phyloP scores from a whole-genome alignment of 768 basidiomycete genomes.

The Myochromella boudieri region DNA sequence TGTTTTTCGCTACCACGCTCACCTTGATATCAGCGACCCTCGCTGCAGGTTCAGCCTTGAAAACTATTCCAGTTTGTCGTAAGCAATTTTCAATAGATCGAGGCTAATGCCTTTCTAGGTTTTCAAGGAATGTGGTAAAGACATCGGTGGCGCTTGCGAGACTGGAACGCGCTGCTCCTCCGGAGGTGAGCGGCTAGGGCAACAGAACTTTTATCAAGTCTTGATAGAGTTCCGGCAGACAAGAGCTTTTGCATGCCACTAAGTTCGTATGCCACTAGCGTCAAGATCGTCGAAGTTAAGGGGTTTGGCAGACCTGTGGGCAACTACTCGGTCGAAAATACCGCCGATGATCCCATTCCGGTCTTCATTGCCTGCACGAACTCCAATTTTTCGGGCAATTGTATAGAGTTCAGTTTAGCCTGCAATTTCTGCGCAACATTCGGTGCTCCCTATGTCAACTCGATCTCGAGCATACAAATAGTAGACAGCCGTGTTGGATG shows the following conservation, averaged over 20 bases:
- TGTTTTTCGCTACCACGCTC: neutral
- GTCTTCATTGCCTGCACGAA: neutral
- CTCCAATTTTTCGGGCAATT: neutral
- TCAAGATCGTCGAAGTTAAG: neutral
- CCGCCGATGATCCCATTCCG: neutral
- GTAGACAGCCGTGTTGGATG: neutral
- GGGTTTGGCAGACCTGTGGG: neutral
- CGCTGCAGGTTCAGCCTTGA: neutral
- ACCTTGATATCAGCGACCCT: neutral
- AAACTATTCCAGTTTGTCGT: neutral
- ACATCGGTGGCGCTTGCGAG: neutral
- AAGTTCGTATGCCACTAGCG: neutral
- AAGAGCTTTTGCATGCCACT: neutral
- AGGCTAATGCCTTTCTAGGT: too few relatives aligned
- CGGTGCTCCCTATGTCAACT: neutral
- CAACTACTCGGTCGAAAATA: neutral
- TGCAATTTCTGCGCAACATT: neutral
- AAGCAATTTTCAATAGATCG: too few relatives aligned
- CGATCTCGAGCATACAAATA: slow-evolving; percentile 1
- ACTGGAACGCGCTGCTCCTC: neutral
- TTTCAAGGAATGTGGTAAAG: neutral
- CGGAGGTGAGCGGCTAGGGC: neutral
- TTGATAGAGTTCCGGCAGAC: neutral
- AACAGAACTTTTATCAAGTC: neutral
- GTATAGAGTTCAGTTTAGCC: neutral